A percentile compares a stretch with the other conserved stretches of the same genome.
Conservation (phyloP, 2,329 filamentous ascomycete genomes). For the Zymoseptoria crescenta region DNA sequence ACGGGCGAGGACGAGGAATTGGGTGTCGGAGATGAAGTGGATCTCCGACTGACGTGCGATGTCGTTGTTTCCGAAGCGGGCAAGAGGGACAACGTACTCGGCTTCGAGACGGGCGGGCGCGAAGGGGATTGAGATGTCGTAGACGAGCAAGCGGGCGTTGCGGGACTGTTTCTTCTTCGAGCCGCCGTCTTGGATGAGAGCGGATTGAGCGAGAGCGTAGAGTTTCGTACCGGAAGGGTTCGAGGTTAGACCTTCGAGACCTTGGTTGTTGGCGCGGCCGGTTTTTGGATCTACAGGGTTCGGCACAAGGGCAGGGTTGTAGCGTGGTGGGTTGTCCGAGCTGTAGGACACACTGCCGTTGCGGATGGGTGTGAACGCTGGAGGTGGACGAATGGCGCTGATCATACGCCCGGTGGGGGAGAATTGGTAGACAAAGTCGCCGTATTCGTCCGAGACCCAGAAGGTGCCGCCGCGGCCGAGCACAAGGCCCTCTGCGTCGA, state of each 20-base stretch:
- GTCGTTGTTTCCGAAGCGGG: slow-evolving; percentile 6
- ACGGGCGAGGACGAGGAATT: slow-evolving; percentile 60
- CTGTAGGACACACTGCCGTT: slow-evolving; percentile 56
- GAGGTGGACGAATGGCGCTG: slow-evolving; percentile 55
- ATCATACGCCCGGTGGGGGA: slow-evolving; percentile 50
- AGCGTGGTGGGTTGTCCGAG: slow-evolving; percentile 55
- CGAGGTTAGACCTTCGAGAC: slow-evolving; percentile 63
- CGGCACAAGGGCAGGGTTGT: slow-evolving; percentile 43
- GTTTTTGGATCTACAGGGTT: slow-evolving; percentile 50
- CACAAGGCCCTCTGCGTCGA: slow-evolving; percentile 62
- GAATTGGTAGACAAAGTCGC: slow-evolving; percentile 63
- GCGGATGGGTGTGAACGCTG: slow-evolving; percentile 56
- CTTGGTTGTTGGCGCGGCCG: slow-evolving; percentile 65
- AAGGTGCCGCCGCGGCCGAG: slow-evolving; percentile 54
- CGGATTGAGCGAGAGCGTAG: slow-evolving; percentile 59
- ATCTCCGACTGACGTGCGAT: slow-evolving; percentile 61
- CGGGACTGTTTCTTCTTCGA: slow-evolving; percentile 46
- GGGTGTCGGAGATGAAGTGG: slow-evolving; percentile 52
- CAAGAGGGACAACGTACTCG: slow-evolving; percentile 59
- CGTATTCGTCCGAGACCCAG: slow-evolving; percentile 65
- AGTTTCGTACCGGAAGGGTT: slow-evolving; percentile 55
- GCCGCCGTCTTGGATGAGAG: slow-evolving; percentile 55
- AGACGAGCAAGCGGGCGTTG: slow-evolving; percentile 56
- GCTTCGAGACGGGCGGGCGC: slow-evolving; percentile 37
- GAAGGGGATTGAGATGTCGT: slow-evolving; percentile 42